Conservation (phyloP, 2,329 filamentous ascomycete genomes). For the Elsinoe fawcettii region DNA sequence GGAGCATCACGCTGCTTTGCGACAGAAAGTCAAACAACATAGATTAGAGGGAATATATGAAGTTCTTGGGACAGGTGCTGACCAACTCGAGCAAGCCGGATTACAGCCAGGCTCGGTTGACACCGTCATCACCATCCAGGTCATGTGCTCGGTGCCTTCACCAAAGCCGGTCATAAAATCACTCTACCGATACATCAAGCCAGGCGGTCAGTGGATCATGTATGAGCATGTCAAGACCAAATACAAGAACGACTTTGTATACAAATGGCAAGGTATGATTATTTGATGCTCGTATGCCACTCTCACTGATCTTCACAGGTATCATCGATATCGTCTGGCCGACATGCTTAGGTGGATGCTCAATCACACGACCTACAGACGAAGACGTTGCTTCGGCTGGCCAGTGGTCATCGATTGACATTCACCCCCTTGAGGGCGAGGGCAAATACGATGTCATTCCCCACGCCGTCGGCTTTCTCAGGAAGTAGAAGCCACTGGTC, state of each 20-base stretch:
- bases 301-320: slow-evolving; percentile 18
- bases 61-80: slow-evolving; percentile 55
- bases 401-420: slow-evolving; percentile 29
- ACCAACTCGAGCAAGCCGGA: slow-evolving; percentile 44
- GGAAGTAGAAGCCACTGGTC: slow-evolving; percentile 20
- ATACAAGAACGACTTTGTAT: slow-evolving; percentile 27
- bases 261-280: slow-evolving; percentile 29
- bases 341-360: slow-evolving; percentile 30
- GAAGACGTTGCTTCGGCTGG: slow-evolving; percentile 30
- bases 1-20: slow-evolving; percentile 44
- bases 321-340: slow-evolving; percentile 30
- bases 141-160: slow-evolving; percentile 57
- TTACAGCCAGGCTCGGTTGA: slow-evolving; percentile 49
- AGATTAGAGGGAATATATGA: slow-evolving; percentile 53
- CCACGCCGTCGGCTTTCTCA: slow-evolving; percentile 29
- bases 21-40: slow-evolving; percentile 41
- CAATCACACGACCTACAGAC: slow-evolving; percentile 30
- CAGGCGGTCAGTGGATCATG: slow-evolving; percentile 55
- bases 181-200: slow-evolving; percentile 52
- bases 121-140: slow-evolving; percentile 53
- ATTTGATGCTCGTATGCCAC: too few species aligned
- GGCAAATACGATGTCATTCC: slow-evolving; percentile 30
- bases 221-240: slow-evolving; percentile 52
- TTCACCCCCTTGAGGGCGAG: slow-evolving; percentile 26
- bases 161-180: slow-evolving; percentile 48